Conservation (phyloP, 345 rosid genomes). For the Arabidopsis thaliana region DNA sequence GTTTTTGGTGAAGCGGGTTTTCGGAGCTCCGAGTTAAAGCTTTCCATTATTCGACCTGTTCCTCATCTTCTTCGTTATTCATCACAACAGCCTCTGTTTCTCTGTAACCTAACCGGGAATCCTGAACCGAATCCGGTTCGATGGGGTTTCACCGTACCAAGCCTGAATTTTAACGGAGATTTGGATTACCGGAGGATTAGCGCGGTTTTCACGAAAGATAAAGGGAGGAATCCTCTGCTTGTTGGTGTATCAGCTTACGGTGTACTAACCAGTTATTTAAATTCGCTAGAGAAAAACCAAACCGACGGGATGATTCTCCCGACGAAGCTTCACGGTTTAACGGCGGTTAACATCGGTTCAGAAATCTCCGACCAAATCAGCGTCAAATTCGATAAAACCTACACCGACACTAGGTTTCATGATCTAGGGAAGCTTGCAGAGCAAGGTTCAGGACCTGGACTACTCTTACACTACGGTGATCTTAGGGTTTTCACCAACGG, state of each 20-base stretch:
- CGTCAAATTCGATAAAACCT: constrained; percentile 46
- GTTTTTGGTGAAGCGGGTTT: constrained; percentile 89
- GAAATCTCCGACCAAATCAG: constrained; percentile 47
- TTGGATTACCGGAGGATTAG: constrained; percentile 62
- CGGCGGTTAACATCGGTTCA: constrained; percentile 49
- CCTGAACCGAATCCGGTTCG: constrained; percentile 44
- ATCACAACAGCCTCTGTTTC: constrained; percentile 64
- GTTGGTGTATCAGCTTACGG: constrained; percentile 64
- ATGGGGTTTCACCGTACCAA: constrained; percentile 50
- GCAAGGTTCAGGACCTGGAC: constrained; percentile 53
- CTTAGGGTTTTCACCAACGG: constrained; percentile 49
- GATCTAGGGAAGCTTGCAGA: constrained; percentile 53
- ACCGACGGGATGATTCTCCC: constrained; percentile 47
- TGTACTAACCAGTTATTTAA: constrained; percentile 56
- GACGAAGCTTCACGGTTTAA: constrained; percentile 51
- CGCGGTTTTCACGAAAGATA: constrained; percentile 55
- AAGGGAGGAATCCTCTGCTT: constrained; percentile 75
- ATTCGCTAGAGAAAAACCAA: constrained; percentile 46
- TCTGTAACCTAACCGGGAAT: constrained; percentile 53
- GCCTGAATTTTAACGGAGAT: constrained; percentile 54
- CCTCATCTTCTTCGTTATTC: constrained; percentile 62
- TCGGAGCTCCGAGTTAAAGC: constrained; percentile 86
- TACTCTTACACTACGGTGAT: constrained; percentile 70
- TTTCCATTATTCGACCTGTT: constrained; percentile 79
- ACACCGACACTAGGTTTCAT: constrained; percentile 48